A percentile compares a stretch with the other conserved stretches of the same genome.
Conservation (phyloP, 2,329 filamentous ascomycete genomes). For the Aspergillus tamarii region DNA sequence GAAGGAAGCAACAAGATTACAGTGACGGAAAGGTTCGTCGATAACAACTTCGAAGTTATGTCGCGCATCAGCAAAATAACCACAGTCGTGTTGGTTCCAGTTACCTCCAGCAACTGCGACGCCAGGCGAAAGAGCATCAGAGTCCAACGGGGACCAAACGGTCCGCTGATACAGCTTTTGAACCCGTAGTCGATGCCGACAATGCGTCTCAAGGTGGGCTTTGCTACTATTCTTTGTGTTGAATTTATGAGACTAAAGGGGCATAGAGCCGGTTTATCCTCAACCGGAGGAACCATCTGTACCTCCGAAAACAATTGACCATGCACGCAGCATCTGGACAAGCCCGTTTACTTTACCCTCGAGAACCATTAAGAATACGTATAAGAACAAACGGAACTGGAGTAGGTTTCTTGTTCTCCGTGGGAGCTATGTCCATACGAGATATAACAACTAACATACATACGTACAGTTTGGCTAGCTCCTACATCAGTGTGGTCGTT, state of each 20-base stretch:
- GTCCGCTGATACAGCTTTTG: constrained; percentile 30
- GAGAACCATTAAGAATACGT: constrained; percentile 22
- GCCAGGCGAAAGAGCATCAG: constrained; percentile 31
- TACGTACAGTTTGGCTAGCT: constrained; percentile 25
- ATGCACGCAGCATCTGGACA: constrained; percentile 23
- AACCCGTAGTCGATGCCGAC: background rate
- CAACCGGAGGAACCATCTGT: constrained; percentile 19
- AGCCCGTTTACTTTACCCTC: constrained; percentile 29
- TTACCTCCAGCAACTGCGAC: constrained; percentile 22
- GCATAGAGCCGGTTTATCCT: background rate
- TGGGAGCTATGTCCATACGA: background rate
- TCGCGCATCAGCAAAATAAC: background rate
- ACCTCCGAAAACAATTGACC: constrained; percentile 14
- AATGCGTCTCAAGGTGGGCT: background rate
- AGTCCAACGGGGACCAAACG: constrained; percentile 26
- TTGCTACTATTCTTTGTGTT: constrained; percentile 11
- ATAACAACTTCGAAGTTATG: background rate
- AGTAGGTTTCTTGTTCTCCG: constrained; percentile 28
- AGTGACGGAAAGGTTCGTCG: constrained; percentile 37
- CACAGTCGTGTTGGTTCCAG: constrained; percentile 7
- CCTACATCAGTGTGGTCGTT: constrained; percentile 30
- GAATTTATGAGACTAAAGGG: constrained; percentile 9
- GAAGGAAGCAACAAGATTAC: constrained; percentile 33
- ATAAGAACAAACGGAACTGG: constrained; percentile 34
- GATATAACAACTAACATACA: background rate